Evolutionary conservation across 805 yeast species (phyloP).

Genomic region (Yamadazyma philogaea): DNA sequence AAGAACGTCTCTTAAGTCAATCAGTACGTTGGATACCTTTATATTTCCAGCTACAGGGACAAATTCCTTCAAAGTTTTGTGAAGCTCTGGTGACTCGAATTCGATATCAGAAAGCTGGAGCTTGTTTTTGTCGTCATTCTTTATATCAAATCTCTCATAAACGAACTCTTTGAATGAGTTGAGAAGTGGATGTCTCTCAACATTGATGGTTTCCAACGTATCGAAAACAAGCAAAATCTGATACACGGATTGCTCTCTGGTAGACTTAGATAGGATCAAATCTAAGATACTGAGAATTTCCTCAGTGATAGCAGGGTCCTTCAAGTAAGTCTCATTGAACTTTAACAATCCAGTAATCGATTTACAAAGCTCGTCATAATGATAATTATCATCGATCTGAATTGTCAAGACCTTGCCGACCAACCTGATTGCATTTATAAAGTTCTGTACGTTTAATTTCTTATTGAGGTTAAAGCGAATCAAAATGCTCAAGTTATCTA

Average conservation of each 20-base stretch:
- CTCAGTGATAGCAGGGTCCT: conserved; percentile 4
- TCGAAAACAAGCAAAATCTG: conserved; percentile 13
- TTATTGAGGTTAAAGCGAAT: conserved; percentile 38
- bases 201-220: conserved; percentile 12
- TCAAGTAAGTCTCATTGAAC: conserved; percentile 18
- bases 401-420: conserved; percentile 8
- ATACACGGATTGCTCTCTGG: conserved; percentile 7
- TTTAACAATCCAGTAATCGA: conserved; percentile 28
- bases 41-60: not conserved
- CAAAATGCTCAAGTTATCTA: conserved; percentile 29
- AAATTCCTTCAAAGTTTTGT: conserved; percentile 14
- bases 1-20: conserved; percentile 11
- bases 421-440: conserved; percentile 9
- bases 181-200: conserved; percentile 3
- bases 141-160: conserved; percentile 17
- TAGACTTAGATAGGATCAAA: conserved; percentile 2
- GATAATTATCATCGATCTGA: conserved; percentile 11
- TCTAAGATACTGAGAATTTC: conserved; percentile 11
- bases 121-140: conserved; percentile 12
- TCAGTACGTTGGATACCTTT: conserved; percentile 4
- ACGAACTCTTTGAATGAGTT: conserved; percentile 11
- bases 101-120: conserved; percentile 23
- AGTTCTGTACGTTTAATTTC: conserved; percentile 30
- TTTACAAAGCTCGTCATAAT: conserved; percentile 31
- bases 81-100: conserved; percentile 26